Evolutionary conservation across 305 asterid species (phyloP).

Genomic region (Fraxinus latifolia): DNA sequence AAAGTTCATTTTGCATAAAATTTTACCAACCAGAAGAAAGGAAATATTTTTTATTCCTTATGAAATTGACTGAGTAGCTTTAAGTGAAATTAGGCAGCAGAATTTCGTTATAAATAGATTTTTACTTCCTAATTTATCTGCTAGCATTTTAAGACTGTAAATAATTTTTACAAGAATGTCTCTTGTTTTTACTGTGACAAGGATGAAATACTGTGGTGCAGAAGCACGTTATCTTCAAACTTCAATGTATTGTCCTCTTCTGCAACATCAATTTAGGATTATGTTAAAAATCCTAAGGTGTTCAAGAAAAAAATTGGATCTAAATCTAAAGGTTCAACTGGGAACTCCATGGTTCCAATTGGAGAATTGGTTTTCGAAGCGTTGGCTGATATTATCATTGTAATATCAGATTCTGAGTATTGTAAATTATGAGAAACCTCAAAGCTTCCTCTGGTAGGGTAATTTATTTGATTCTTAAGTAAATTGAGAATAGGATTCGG

Average conservation of each 20-base stretch:
- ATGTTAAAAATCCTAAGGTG: slow-evolving; percentile 16
- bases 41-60: too few species aligned
- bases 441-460: too few species aligned
- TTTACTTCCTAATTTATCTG: not conserved
- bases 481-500: too few species aligned
- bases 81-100: slow-evolving; percentile 22
- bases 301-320: slow-evolving; percentile 58
- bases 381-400: too few species aligned
- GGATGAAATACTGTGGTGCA: slow-evolving; percentile 14
- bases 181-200: not conserved
- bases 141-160: not conserved
- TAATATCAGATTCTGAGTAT: too few species aligned
- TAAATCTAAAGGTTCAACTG: slow-evolving; percentile 36
- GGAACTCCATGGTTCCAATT: too few species aligned
- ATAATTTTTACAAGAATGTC: slow-evolving; percentile 10
- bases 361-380: too few species aligned
- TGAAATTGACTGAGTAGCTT: not conserved
- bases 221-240: slow-evolving; percentile 7
- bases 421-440: too few species aligned
- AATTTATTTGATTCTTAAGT: too few species aligned
- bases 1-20: too few species aligned
- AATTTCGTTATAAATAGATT: slow-evolving; percentile 2
- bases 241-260: not conserved
- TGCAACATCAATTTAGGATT: not conserved
- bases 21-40: too few species aligned